Evolutionary conservation across 306 rosid genomes (phyloP).

Genomic region (Ormosia emarginata): DNA sequence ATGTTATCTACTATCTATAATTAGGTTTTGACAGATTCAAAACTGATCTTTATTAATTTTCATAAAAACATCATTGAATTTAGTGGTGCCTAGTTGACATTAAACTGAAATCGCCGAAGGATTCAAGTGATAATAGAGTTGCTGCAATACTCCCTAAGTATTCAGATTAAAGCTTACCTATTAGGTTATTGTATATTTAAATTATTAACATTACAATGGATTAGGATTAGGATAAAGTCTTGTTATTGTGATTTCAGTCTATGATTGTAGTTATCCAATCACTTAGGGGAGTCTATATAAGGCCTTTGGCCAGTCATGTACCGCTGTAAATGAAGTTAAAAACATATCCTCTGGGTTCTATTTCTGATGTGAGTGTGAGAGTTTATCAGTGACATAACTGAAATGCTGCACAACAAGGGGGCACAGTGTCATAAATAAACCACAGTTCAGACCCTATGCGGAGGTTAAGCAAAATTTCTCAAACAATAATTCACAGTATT

Average conservation of each 20-base stretch:
- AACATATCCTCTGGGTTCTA: not conserved
- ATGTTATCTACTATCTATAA: not conserved
- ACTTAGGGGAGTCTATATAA: not conserved
- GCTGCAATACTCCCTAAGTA: not conserved
- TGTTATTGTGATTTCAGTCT: not conserved
- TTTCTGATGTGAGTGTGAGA: not conserved
- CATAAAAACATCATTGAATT: not conserved
- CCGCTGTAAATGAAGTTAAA: not conserved
- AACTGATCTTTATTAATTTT: not conserved
- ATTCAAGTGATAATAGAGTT: not conserved
- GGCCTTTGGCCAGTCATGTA: not conserved
- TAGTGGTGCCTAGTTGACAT: not conserved
- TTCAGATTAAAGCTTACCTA: too few relatives aligned
- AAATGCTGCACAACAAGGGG: not conserved
- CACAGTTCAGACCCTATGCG: not conserved
- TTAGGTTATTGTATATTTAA: not conserved
- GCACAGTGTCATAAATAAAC: not conserved
- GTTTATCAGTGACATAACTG: not conserved
- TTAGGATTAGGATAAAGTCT: not conserved
- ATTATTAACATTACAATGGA: not conserved
- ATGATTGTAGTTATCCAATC: not conserved
- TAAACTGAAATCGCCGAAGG: not conserved
- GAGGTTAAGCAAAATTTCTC: not conserved
- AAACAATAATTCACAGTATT: not conserved
- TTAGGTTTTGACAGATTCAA: not conserved